A percentile compares a stretch with the other conserved stretches of the same genome.
These are phyloP conservation scores for Kwoniella europaea DNA, from an alignment of 768 basidiomycete species.

Conservation along the genomic window DNA sequence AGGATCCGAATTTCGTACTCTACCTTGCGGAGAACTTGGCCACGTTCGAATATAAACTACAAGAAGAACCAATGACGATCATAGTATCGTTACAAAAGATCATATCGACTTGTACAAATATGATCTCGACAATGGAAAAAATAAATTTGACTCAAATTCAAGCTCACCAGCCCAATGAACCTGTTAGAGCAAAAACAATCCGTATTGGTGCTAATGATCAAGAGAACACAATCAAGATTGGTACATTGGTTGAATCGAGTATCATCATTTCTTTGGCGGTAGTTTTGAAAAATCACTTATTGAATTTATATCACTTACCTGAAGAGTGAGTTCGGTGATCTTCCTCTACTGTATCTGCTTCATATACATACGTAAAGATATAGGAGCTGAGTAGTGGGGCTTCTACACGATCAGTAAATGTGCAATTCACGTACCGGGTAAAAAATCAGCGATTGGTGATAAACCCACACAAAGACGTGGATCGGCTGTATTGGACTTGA, in stretches of 20 bases:
- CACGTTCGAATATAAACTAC: slow-evolving; percentile 89
- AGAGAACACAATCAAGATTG: neutral
- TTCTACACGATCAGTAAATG: slow-evolving; percentile 71
- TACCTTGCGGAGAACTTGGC: slow-evolving; percentile 96
- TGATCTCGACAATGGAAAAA: slow-evolving; percentile 82
- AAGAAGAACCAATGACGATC: slow-evolving; percentile 87
- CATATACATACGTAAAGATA: neutral
- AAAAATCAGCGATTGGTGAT: slow-evolving; percentile 89
- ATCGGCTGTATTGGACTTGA: slow-evolving; percentile 71
- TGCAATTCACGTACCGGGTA: slow-evolving; percentile 79
- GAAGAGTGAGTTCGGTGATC: slow-evolving; percentile 74
- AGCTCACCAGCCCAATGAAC: slow-evolving; percentile 66
- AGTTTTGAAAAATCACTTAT: slow-evolving; percentile 83
- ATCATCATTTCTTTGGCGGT: slow-evolving; percentile 82
- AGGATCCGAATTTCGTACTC: slow-evolving; percentile 81
- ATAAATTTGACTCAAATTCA: slow-evolving; percentile 67
- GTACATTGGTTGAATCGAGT: slow-evolving; percentile 60
- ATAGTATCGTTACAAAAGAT: slow-evolving; percentile 64
- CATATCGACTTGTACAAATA: slow-evolving; percentile 65
- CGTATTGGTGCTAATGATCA: neutral
- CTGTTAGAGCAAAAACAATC: slow-evolving; percentile 65
- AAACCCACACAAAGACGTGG: slow-evolving; percentile 72
- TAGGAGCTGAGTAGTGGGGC: slow-evolving; percentile 15
- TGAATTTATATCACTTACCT: slow-evolving; percentile 77
- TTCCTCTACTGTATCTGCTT: neutral